Evolutionary conservation across 208 protist species (phyloP), one percentile per base, ranked within the genome.

Genomic region (Acanthamoeba polyphaga): DNA sequence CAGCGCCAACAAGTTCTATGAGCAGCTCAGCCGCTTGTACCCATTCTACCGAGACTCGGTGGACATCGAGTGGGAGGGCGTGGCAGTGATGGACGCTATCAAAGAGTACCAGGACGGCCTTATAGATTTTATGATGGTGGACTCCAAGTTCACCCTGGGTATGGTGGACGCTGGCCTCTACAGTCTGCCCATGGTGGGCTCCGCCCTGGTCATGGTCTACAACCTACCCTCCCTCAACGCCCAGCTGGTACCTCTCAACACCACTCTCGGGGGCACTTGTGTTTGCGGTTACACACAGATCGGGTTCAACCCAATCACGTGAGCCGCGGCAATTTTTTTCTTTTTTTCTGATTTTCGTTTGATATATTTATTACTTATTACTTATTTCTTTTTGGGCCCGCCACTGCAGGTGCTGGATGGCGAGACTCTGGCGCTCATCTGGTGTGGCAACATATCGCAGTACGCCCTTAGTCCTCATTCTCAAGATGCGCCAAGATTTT

Each of bases 121-220:
- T 5, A n/a, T 49, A 38, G 72, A 80, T 4, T 80, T 80, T 34
- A 38, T 80, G 10, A 80, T 80, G 72, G 72, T 80, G 72, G 72
- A 80, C 72, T 80, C 72, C 29, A 38, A 49, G 34, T 49, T 80
- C 72, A 49, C 32, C 8, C 0, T 4, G 17, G 17, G 13, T 5
- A 80, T 80, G 72, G 32, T 24, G 32, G 34, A 80, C 7, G 17
- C 46, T n/a, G 72, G 72, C 72, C 46, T 51, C 72, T 80, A 51
- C 34, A 5, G 72, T 22, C 72, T 80, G 13, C 72, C 72, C 29
- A 38, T 80, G 34, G 38, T 80, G 17, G 72, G 72, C 13, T 80
- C 72, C 12, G 72, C 72, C 34, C 72, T 80, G 6, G 32, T 80
- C 32, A 80, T 80, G 72, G 72, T 80, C 29, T 80, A 80, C 72